Percentiles rank a stretch among this genome's conserved stretches.
Conservation (phyloP, 176 grass and related monocot genomes). For the Zea mays region DNA sequence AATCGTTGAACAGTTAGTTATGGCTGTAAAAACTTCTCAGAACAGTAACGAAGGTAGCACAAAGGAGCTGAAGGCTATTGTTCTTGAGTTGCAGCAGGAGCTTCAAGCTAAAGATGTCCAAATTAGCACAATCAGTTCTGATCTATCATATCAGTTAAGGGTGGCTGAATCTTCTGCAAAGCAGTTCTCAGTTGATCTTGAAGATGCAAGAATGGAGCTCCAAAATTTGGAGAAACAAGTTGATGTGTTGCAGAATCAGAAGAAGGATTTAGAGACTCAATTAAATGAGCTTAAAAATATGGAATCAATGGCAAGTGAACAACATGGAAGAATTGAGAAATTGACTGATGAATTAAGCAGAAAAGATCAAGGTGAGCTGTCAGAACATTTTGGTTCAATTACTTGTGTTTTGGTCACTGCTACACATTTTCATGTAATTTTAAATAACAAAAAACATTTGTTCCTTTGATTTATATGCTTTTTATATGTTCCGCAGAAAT, state of each 20-base stretch:
- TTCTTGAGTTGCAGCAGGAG: conserved; percentile 82
- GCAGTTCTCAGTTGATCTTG: conserved; percentile 52
- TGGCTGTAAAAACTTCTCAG: conserved; percentile 41
- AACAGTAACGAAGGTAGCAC: conserved; percentile 57
- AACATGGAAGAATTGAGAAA: conserved; percentile 62
- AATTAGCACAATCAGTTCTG: conserved; percentile 71
- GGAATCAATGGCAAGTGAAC: conserved; percentile 54
- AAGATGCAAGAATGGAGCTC: conserved; percentile 52
- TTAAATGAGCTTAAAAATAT: conserved; percentile 58
- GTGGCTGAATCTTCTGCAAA: conserved; percentile 55
- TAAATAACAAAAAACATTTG: conserved; percentile 22
- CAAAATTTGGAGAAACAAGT: conserved; percentile 70
- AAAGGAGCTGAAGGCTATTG: conserved; percentile 72
- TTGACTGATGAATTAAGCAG: conserved; percentile 71
- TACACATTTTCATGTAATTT: background rate
- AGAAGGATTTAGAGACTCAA: conserved; percentile 58
- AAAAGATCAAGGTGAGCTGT: conserved; percentile 84
- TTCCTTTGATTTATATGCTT: conserved; percentile 30
- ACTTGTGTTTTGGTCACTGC: conserved; percentile 24
- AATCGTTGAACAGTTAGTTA: conserved; percentile 60
- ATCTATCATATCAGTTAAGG: conserved; percentile 86
- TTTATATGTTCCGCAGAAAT: conserved; percentile 64
- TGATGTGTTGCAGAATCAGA: conserved; percentile 67
- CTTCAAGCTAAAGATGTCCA: conserved; percentile 78
- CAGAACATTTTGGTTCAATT: conserved; percentile 20